phyloP scores from a whole-genome alignment of 768 basidiomycete species.

The Suillus spraguei region DNA sequence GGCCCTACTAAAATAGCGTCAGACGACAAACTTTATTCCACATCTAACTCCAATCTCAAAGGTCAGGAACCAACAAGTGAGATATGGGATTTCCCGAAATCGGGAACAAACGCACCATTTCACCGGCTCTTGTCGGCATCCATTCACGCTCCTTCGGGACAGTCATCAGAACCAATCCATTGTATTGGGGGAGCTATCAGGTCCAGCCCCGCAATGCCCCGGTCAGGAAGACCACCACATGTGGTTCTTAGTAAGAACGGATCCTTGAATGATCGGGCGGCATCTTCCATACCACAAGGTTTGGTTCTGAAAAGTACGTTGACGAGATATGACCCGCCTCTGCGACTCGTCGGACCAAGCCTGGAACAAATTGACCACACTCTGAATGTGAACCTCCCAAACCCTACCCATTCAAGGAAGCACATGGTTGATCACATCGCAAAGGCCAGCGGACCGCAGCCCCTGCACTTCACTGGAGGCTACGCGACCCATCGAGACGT shows the following conservation, averaged over 20 bases:
- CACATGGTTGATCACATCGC: not conserved
- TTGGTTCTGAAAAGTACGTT: not conserved
- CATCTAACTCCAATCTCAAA: not conserved
- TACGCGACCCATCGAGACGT: not conserved
- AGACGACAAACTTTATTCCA: not conserved
- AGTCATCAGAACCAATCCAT: not conserved
- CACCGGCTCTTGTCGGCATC: not conserved
- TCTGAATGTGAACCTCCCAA: not conserved
- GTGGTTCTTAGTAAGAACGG: not conserved
- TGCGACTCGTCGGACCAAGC: conserved; percentile 2
- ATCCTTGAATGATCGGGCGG: not conserved
- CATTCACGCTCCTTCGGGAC: not conserved
- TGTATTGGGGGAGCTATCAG: not conserved
- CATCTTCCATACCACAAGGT: not conserved
- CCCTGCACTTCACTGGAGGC: not conserved
- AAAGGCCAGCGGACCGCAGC: not conserved
- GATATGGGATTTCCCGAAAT: not conserved
- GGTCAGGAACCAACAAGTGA: not conserved
- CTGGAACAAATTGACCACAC: not conserved
- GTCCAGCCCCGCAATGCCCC: not conserved
- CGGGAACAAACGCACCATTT: not conserved
- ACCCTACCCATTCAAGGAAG: not conserved
- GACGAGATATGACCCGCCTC: not conserved
- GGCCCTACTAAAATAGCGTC: not conserved
- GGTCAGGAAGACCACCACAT: not conserved